phyloP scores from a whole-genome alignment of 805 yeast species.

The Yamadazyma philogaea region DNA sequence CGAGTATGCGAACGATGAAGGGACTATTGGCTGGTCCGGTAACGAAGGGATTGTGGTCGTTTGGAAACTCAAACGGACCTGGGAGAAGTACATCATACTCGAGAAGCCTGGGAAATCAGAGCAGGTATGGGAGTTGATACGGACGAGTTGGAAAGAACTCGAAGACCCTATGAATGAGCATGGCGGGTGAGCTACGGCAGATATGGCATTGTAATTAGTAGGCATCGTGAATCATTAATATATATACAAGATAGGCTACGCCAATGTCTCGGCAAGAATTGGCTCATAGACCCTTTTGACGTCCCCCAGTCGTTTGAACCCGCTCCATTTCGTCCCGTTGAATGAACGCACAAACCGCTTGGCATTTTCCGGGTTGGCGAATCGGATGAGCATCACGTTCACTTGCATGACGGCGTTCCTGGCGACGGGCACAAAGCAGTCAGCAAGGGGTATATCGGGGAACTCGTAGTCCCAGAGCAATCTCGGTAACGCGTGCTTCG shows the following conservation, averaged over 20 bases:
- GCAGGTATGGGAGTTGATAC: constrained; percentile 19
- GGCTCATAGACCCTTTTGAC: constrained; percentile 24
- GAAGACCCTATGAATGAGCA: constrained; percentile 13
- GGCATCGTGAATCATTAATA: neutral
- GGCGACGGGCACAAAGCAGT: constrained; percentile 19
- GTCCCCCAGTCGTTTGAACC: constrained; percentile 1
- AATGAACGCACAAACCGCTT: constrained; percentile 48
- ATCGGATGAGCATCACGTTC: constrained; percentile 36
- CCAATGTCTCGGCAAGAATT: constrained; percentile 28
- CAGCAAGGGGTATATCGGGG: constrained; percentile 19
- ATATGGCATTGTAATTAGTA: neutral
- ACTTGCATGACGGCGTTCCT: constrained; percentile 27
- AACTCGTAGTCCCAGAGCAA: constrained; percentile 52
- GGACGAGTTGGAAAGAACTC: constrained; percentile 27
- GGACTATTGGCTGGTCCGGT: constrained; percentile 66
- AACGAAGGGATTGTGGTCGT: constrained; percentile 70
- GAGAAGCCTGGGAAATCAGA: constrained; percentile 34
- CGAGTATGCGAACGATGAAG: constrained; percentile 24
- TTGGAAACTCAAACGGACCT: constrained; percentile 69
- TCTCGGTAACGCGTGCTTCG: constrained; percentile 32
- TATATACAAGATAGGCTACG: constrained; percentile 13
- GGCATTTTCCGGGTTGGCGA: constrained; percentile 46
- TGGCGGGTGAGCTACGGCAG: neutral
- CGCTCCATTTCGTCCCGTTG: constrained; percentile 49
- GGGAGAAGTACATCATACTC: constrained; percentile 82